Evolutionary conservation across 768 basidiomycete species (phyloP).

Genomic region (Macrolepiota fuliginosa): DNA sequence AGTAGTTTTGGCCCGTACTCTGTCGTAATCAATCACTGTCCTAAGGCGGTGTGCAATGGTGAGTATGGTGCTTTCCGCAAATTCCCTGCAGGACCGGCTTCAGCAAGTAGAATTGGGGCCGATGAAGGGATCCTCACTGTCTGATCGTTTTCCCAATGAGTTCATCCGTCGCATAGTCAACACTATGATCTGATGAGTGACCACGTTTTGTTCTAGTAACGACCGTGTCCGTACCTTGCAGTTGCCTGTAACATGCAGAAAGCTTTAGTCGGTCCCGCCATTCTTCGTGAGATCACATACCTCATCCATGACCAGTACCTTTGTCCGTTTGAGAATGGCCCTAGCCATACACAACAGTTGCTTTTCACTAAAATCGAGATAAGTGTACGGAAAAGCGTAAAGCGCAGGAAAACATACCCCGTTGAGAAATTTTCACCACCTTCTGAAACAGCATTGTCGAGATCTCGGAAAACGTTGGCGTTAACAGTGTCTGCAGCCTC

Average conservation of each 20-base stretch:
- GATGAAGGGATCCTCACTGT: conserved; percentile 46
- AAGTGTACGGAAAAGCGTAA: not conserved
- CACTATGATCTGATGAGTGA: conserved; percentile 33
- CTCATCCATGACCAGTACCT: conserved; percentile 83
- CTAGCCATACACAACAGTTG: conserved; percentile 78
- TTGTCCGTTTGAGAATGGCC: conserved; percentile 77
- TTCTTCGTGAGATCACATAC: conserved; percentile 30
- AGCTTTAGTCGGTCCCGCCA: conserved; percentile 7
- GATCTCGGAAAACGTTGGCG: conserved; percentile 70
- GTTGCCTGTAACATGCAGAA: conserved; percentile 47
- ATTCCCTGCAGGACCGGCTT: conserved; percentile 47
- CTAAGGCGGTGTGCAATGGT: conserved; percentile 83
- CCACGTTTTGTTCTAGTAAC: not conserved
- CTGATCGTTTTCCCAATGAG: conserved; percentile 80
- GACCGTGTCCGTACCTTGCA: conserved; percentile 47
- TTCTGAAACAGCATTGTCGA: conserved; percentile 75
- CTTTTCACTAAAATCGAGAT: conserved; percentile 20
- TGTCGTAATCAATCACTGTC: conserved; percentile 82
- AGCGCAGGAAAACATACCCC: conserved; percentile 49
- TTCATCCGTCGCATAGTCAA: conserved; percentile 88
- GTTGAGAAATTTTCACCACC: conserved; percentile 90
- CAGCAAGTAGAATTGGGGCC: not conserved
- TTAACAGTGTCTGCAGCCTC: conserved; percentile 55
- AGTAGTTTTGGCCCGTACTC: conserved; percentile 40
- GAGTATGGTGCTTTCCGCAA: conserved; percentile 78